phyloP scores from a whole-genome alignment of 2,329 filamentous ascomycete species.

The Trichoderma polysporum region DNA sequence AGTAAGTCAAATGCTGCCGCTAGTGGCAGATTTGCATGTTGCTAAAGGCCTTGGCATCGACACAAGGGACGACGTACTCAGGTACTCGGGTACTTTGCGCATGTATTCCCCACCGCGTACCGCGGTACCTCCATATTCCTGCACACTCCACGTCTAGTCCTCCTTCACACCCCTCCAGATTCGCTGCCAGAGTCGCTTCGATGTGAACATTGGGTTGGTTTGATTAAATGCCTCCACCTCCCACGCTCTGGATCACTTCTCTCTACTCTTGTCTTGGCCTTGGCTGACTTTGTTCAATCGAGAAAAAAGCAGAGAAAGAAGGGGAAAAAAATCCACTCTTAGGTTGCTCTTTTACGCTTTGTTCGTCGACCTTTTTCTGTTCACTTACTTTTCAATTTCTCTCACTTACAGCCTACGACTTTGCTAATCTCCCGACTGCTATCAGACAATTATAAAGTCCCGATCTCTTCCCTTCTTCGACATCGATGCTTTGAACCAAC shows the following conservation, averaged over 20 bases:
- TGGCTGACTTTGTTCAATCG: not conserved
- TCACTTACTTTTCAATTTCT: not conserved
- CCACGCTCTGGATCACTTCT: slow-evolving; percentile 8
- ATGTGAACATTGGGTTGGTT: slow-evolving; percentile 10
- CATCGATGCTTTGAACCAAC: not conserved
- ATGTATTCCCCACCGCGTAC: not conserved
- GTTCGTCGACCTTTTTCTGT: not conserved
- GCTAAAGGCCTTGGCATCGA: slow-evolving; percentile 13
- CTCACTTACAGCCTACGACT: not conserved
- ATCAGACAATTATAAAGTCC: too few species aligned
- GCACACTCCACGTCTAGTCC: not conserved
- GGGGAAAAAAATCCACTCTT: not conserved
- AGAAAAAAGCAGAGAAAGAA: not conserved
- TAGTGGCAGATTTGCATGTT: not conserved
- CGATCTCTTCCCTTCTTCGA: not conserved
- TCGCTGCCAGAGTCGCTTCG: not conserved
- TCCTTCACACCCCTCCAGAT: not conserved
- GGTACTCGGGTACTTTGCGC: not conserved
- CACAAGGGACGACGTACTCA: not conserved
- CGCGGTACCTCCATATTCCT: not conserved
- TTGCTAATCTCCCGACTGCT: not conserved
- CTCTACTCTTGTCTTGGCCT: slow-evolving; percentile 13
- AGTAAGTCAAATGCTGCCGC: not conserved
- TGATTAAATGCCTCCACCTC: slow-evolving; percentile 24
- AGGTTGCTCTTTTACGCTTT: not conserved